A percentile compares a stretch with the other conserved stretches of the same genome.
Evolutionary conservation across 805 yeast genomes (phyloP).

Genomic region (Schwanniomyces vanrijiae): DNA sequence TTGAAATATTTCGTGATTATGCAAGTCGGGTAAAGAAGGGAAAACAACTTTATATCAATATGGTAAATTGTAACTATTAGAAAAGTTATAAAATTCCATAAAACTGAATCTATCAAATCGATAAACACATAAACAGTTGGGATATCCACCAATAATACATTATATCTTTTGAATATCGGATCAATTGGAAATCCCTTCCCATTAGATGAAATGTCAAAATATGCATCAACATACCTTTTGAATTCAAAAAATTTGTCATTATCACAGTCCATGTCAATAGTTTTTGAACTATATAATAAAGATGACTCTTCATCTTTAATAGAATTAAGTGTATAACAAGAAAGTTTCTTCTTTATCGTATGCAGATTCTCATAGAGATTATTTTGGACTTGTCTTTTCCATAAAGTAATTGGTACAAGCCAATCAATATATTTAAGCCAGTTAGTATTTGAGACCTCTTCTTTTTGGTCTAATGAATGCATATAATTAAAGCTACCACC

Average conservation of each 20-base stretch:
- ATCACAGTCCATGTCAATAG: neutral
- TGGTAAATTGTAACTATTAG: neutral
- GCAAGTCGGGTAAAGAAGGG: neutral
- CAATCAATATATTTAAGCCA: constrained; percentile 1
- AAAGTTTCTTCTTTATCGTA: constrained; percentile 3
- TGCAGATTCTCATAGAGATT: neutral
- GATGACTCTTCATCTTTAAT: constrained; percentile 1
- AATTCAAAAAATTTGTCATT: constrained; percentile 2
- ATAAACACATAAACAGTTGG: neutral
- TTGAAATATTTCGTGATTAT: neutral
- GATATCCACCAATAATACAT: neutral
- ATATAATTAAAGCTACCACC: no score
- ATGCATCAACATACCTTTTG: neutral
- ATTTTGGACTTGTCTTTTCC: neutral
- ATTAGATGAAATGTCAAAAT: neutral
- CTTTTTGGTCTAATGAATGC: neutral
- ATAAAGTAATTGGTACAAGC: neutral
- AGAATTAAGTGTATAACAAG: constrained; percentile 4
- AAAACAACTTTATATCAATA: neutral
- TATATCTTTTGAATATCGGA: constrained; percentile 4
- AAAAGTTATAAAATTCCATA: constrained; percentile 2
- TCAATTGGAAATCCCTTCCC: constrained; percentile 1
- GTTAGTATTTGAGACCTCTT: neutral
- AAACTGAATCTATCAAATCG: neutral
- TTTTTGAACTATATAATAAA: neutral